Base-by-base conservation (phyloP, 306 rosid species). In the Fagus sylvatica region DNA sequence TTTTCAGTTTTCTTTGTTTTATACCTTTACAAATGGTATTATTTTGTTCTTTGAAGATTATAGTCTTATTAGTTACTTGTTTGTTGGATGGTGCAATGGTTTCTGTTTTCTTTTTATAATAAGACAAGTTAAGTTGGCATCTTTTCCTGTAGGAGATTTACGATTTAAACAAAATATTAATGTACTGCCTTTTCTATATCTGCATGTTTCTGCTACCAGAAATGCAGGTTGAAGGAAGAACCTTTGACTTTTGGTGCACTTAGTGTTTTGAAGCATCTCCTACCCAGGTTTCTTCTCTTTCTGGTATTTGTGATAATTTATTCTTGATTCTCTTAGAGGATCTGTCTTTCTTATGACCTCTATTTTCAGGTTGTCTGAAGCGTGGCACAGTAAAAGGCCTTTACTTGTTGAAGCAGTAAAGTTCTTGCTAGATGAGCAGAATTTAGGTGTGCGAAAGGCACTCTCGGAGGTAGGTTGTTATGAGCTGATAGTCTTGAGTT, bases 151-250 rank as follows among this genome's bases (percentile, higher is more conserved):
- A 65, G 71, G 13, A 39, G 48, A 37, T 11, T n/a, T 43, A 34
- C 64, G 74, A 76, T 77, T 12, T 32, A 46, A 49, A 5, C 32
- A 65, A 16, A 28, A 8, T 75, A 49, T 42, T 78, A 69, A 33
- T 32, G 5, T 33, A 15, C 22, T 62, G 19, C 69, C 8, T 48
- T 51, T 71, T 8, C 54, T 65, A 55, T 59, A 56, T 72, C 30
- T 61, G 32, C 42, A 33, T 78, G 59, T 81, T 73, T 72, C 15
- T 68, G 69, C 76, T 49, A 73, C 74, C 88, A 94, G 98, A 94
- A 94, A 90, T 94, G 97, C 88, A 84, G 87, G 85, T 79, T 92
- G 85, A 90, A 87, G 88, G 98, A 94, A 87, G 97, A 94, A 60
- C 87, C 92, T 43, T 79, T 87, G 85, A 89, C 94, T 66, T 90